Evolutionary conservation across 2,329 filamentous ascomycete genomes (phyloP), one percentile per base, ranked within the genome.

Genomic region (Podosphaera xanthii): DNA sequence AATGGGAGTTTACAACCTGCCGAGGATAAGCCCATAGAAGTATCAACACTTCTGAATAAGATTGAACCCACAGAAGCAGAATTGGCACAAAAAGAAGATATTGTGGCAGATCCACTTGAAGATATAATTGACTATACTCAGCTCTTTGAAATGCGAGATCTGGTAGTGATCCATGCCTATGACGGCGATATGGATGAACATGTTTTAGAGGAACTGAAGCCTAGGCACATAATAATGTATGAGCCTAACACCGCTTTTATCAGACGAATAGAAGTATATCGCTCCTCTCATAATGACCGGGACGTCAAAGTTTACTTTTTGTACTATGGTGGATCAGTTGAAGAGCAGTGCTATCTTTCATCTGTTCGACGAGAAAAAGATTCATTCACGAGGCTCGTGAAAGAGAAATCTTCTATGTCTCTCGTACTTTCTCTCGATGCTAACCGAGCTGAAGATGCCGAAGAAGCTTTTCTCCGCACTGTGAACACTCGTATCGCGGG

Each of bases 201-300:
- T 69, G 78, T 97, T n/a, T 78, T 98, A 1, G 91, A 98, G 69
- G 92, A 98, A 71, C 77, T 92, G 60, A 89, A 87, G 67, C 92
- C 92, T 40, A 83, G 87, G 61, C 96, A 96, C 70, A 88, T 98
- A 61, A 86, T 98, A 72, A 97, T 98, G 92, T 98, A 96, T 71
- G 92, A 97, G 69, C 91, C 92, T 0, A 89, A 97, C 64, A 82
- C 91, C 2, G 83, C 91, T 2, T 98, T 98, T 70, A 95, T 97
- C 67, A 82, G 92, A 12, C 79, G 91, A 44, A 85, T 98, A 30
- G 92, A 98, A 69, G 90, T 97, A 1, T 98, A 97, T 71, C 83
- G 92, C 46, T 95, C 89, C 58, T 96, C 90, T 8, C 92, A 98
- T 71, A 86, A 83, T 60, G 87, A 91, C 69, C 78, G 89, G 42